Evolutionary conservation across 371 early-diverging fungal species (phyloP), one percentile per base, ranked within the genome.

Genomic region (Phascolomyces articulosus): DNA sequence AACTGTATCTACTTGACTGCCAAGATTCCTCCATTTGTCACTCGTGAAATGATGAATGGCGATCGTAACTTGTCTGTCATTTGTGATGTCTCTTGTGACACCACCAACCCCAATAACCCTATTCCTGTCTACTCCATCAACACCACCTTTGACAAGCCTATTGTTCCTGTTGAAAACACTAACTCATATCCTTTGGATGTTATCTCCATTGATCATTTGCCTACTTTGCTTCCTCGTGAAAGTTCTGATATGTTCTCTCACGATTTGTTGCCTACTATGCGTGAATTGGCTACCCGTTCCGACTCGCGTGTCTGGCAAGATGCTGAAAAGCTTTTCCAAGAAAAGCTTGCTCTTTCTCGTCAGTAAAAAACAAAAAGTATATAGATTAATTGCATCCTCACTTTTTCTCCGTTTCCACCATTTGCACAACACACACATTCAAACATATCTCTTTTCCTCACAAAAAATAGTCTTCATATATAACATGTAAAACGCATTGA

Each of bases 81-180:
- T 49, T 93, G 92, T 26, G 98, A 98, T 74, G 98, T 98, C 56
- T 91, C 91, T 67, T 98, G 98, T 77, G 98, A 98, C 75, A 92
- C 95, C 23, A 97, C 95, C 74, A 97, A 96, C 79, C 96, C 97
- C 23, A 87, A 95, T 84, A 98, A 98, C 81, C 98, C 98, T 40
- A 88, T 98, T 58, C 98, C 97, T 24, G 89, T 98, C 54, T 98
- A 98, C 86, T 76, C 82, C 41, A 81, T 89, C 75, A 88, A 90
- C 80, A 95, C 97, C 24, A 95, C 96, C 16, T 98, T 98, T 80
- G 95, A 94, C 71, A 87, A 94, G 58, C 96, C 98, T 31, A 89
- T 91, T 24, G 78, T 96, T 29, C 77, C 76, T 44, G 91, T 96
- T 9, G 64, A 75, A 27, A 77, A 87, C 27, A 76, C 71, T 49